Base-by-base conservation (phyloP, 1,284 basidiomycete species). In the Irpex sp. region DNA sequence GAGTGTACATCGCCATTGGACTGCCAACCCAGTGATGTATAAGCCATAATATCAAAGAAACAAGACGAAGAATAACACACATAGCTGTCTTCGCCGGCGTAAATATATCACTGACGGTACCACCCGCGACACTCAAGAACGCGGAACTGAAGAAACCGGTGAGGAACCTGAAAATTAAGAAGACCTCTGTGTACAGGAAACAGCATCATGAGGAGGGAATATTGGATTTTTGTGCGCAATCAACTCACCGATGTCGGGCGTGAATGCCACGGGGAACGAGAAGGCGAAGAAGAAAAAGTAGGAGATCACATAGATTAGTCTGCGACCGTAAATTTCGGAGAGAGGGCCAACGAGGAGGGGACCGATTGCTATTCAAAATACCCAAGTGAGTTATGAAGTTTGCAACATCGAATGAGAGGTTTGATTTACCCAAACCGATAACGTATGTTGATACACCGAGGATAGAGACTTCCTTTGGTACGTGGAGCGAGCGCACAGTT, bases 121-220 rank as follows among this genome's bases (percentile, higher is more conserved):
- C 92, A 0, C 92, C 93, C 0, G 89, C 86, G 1, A 94, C 91
- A 61, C 84, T 87, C 19, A 94, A 74, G 72, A 94, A 94, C 0
- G 90, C 86, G 0, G 88, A 78, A 0, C 91, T 82, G 63, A 80
- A 84, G 58, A 89, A 82, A 0, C 91, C 92, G 3, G 82, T 83
- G 21, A 90, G 66, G 70, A 90, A 90, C 5, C 90, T 84, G 67
- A 91, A 91, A 8, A 88, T 76, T 8, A 92, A 75, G 65, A 83
- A 83, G 0, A 86, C 80, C 8, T 75, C 83, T 80, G 60, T 10
- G 3, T 35, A 58, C 69, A 3, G 14, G 52, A 12, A 14, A 21
- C n/a, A 3, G 18, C 19, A 10, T 21, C 51, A 53, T 60, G 5
- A 60, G 37, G 6, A 6, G 28, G 7, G 2, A 6, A 33, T 33